These are phyloP conservation scores for Hura crepitans DNA, from an alignment of 441 rosid genomes.

Conservation along the genomic window DNA sequence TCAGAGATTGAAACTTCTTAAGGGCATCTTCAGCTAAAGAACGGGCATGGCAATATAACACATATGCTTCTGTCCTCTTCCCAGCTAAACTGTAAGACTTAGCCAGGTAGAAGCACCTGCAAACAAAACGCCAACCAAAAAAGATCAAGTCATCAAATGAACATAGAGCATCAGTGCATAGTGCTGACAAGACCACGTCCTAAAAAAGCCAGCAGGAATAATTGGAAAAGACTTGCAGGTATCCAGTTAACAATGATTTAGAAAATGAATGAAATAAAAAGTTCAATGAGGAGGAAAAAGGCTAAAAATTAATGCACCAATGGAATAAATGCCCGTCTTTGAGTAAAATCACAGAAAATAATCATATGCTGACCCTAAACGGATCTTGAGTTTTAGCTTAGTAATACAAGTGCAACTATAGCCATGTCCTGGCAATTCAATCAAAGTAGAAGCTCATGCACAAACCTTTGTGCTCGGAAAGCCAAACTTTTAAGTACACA, in stretches of 20 bases:
- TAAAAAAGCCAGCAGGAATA: not conserved
- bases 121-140: constrained; percentile 16
- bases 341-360: not conserved
- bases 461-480: constrained; percentile 85
- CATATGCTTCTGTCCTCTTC: constrained; percentile 83
- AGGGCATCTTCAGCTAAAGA: constrained; percentile 74
- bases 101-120: constrained; percentile 93
- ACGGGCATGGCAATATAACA: constrained; percentile 65
- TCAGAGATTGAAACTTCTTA: constrained; percentile 39
- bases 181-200: not conserved
- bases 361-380: not conserved
- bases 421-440: not conserved
- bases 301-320: not conserved
- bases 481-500: constrained; percentile 62
- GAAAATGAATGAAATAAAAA: not conserved
- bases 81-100: constrained; percentile 85
- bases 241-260: not conserved
- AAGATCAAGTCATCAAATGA: constrained; percentile 12
- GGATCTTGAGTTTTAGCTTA: not conserved
- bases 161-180: not conserved
- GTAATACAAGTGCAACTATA: not conserved
- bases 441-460: not conserved
- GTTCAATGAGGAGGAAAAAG: not conserved
- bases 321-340: not conserved
- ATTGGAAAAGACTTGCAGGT: not conserved